Conservation (phyloP, 352 stramenopile species). For the Globisporangium radiosum region DNA sequence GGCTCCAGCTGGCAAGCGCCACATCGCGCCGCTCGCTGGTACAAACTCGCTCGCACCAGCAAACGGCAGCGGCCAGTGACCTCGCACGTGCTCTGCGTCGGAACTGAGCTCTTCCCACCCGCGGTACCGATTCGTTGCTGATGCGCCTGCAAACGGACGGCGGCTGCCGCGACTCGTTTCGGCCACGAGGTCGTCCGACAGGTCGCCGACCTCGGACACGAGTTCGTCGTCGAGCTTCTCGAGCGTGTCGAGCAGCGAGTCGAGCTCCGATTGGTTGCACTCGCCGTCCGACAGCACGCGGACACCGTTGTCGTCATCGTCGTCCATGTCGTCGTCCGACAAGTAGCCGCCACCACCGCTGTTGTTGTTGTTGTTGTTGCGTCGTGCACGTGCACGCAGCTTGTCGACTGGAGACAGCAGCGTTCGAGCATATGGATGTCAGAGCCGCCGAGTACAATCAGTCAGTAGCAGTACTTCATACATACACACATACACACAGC, state of each 20-base stretch:
- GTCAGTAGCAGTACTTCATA: too few relatives aligned
- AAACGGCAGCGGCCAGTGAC: constrained; percentile 6
- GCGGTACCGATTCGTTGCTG: constrained; percentile 4
- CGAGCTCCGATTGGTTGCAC: constrained; percentile 13
- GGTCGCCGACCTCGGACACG: constrained; percentile 16
- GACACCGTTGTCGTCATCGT: constrained; percentile 1
- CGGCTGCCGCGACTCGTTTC: neutral
- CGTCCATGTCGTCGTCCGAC: constrained; percentile 8
- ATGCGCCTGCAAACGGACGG: neutral
- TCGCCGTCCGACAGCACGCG: constrained; percentile 5
- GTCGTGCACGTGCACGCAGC: constrained; percentile 3
- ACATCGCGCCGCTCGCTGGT: neutral
- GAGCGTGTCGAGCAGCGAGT: constrained; percentile 14
- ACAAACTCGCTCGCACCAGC: neutral
- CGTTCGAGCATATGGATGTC: neutral
- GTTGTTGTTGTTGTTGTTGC: constrained; percentile 9
- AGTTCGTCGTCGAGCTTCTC: constrained; percentile 21
- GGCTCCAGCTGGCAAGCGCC: neutral
- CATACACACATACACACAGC: neutral
- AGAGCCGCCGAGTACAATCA: neutral
- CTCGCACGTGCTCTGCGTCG: neutral
- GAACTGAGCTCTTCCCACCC: constrained; percentile 5
- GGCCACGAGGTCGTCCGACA: constrained; percentile 9
- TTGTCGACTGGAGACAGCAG: constrained; percentile 5
- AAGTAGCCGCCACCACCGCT: neutral